These are phyloP conservation scores for Pythium phragmiticola DNA, from an alignment of 352 stramenopile genomes.

Conservation along the genomic window DNA sequence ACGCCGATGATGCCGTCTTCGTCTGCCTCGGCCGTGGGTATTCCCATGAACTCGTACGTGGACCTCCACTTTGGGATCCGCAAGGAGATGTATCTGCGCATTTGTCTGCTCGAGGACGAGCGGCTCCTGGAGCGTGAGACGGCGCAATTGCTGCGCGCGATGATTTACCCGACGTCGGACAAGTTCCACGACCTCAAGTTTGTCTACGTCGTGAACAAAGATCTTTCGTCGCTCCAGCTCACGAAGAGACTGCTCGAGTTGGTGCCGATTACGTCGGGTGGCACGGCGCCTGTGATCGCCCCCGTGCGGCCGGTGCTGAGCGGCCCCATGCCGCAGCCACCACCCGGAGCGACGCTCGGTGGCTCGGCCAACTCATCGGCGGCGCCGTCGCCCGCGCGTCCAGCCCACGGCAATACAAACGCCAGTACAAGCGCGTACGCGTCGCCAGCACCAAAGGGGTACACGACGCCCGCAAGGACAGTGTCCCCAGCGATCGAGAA, in stretches of 20 bases:
- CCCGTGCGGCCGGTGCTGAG: constrained; percentile 23
- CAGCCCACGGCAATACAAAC: not conserved
- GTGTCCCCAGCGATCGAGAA: constrained; percentile 14
- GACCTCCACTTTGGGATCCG: constrained; percentile 84
- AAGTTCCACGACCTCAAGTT: constrained; percentile 87
- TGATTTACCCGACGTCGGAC: constrained; percentile 84
- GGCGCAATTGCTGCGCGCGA: constrained; percentile 65
- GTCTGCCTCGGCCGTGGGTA: constrained; percentile 16
- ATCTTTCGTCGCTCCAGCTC: constrained; percentile 67
- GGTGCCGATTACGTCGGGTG: constrained; percentile 41
- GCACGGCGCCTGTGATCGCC: constrained; percentile 33
- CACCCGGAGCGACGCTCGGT: not conserved
- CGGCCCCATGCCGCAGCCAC: constrained; percentile 8
- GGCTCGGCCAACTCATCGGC: constrained; percentile 21
- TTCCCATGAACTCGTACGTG: constrained; percentile 79
- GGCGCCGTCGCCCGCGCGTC: constrained; percentile 14
- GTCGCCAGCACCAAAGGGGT: constrained; percentile 4
- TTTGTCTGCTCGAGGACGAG: constrained; percentile 78
- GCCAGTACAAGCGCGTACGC: not conserved
- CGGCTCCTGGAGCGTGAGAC: constrained; percentile 64
- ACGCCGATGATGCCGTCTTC: constrained; percentile 4
- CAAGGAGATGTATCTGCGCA: constrained; percentile 86
- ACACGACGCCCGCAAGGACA: constrained; percentile 8
- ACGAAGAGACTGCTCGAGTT: constrained; percentile 77
- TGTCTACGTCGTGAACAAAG: constrained; percentile 88